phyloP scores from a whole-genome alignment of 2,329 filamentous ascomycete genomes.

The Trichoderma koningii region DNA sequence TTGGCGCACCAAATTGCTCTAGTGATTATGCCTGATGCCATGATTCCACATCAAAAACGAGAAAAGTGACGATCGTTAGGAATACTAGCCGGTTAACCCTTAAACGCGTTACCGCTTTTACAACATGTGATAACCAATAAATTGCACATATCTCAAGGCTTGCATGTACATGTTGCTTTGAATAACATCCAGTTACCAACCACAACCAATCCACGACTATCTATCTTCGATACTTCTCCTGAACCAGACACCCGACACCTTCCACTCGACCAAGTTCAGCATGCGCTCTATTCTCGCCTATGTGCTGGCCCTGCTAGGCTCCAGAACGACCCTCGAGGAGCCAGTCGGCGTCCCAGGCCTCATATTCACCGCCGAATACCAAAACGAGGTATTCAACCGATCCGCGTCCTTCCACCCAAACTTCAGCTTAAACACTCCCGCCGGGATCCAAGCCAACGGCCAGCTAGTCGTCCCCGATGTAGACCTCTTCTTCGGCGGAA shows the following conservation, averaged over 20 bases:
- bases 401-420: conserved; percentile 7
- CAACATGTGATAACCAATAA: neutral
- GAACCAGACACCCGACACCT: too few species aligned
- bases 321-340: neutral
- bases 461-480: neutral
- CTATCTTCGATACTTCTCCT: neutral
- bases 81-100: neutral
- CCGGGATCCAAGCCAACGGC: neutral
- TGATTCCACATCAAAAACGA: conserved; percentile 18
- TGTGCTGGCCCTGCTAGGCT: conserved; percentile 2
- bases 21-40: conserved; percentile 3
- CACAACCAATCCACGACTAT: neutral
- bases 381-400: neutral
- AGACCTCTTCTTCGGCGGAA: neutral
- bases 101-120: neutral
- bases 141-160: neutral
- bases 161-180: neutral
- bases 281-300: conserved; percentile 7
- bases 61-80: neutral
- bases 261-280: neutral
- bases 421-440: conserved; percentile 5
- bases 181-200: too few species aligned
- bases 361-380: neutral
- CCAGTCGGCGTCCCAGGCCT: conserved; percentile 7
- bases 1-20: neutral